Evolutionary conservation across 2,329 filamentous ascomycete genomes (phyloP).

Genomic region (Ophiocordyceps sinensis): DNA sequence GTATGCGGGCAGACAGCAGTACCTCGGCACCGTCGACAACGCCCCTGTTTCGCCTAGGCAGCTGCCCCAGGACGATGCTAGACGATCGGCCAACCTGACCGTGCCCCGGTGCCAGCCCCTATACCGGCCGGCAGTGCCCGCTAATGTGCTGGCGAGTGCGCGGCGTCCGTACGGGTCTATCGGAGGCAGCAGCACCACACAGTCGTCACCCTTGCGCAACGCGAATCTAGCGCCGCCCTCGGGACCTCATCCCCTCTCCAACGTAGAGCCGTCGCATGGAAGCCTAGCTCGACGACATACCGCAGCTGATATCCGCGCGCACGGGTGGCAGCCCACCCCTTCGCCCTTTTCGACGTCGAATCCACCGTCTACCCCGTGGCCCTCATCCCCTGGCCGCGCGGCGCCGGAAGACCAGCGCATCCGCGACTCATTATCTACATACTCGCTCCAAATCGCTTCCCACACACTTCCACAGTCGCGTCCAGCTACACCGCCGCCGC

Average conservation of each 20-base stretch:
- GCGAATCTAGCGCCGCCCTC: slow-evolving; percentile 50
- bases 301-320: slow-evolving; percentile 84
- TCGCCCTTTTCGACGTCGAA: slow-evolving; percentile 52
- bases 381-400: slow-evolving; percentile 36
- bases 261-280: slow-evolving; percentile 46
- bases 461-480: slow-evolving; percentile 37
- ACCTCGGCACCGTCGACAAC: slow-evolving; percentile 54
- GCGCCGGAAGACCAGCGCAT: slow-evolving; percentile 39
- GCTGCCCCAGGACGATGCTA: slow-evolving; percentile 69
- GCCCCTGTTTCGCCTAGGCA: slow-evolving; percentile 79
- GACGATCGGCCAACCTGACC: slow-evolving; percentile 56
- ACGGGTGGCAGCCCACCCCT: slow-evolving; percentile 54
- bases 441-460: slow-evolving; percentile 31
- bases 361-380: slow-evolving; percentile 34
- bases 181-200: slow-evolving; percentile 52
- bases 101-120: slow-evolving; percentile 46
- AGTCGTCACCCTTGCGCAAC: slow-evolving; percentile 61
- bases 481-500: slow-evolving; percentile 37
- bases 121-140: slow-evolving; percentile 64
- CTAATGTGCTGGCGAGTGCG: slow-evolving; percentile 66
- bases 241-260: slow-evolving; percentile 49
- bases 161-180: slow-evolving; percentile 78
- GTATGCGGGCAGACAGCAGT: slow-evolving; percentile 51
- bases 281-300: slow-evolving; percentile 78
- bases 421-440: slow-evolving; percentile 40